Percentiles rank a stretch among this genome's conserved stretches.
These are phyloP conservation scores for Neolentinus lepideus DNA, from an alignment of 1,284 basidiomycete species.

Conservation along the genomic window DNA sequence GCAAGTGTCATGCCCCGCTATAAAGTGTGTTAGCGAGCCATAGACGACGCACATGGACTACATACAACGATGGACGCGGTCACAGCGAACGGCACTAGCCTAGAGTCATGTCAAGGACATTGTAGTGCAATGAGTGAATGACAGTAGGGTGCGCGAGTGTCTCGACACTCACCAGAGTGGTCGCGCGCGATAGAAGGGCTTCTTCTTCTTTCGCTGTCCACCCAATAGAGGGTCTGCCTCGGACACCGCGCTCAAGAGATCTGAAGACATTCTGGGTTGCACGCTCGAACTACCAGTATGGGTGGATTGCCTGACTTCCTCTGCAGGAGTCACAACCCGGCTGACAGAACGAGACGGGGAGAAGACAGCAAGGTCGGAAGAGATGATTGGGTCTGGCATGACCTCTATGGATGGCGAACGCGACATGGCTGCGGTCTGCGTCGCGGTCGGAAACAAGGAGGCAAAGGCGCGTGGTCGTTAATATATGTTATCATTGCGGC, in stretches of 20 bases:
- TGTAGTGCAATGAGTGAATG: neutral
- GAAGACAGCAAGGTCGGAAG: neutral
- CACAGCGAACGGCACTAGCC: slow-evolving; percentile 71
- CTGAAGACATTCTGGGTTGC: neutral
- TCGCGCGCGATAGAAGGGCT: slow-evolving; percentile 60
- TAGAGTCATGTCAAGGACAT: slow-evolving; percentile 19
- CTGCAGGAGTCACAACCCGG: neutral
- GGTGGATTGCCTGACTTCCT: neutral
- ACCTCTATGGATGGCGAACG: neutral
- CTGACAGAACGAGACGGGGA: neutral
- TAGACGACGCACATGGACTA: slow-evolving; percentile 10
- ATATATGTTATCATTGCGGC: no score
- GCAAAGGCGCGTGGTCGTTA: no score
- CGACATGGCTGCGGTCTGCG: neutral
- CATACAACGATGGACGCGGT: slow-evolving; percentile 57
- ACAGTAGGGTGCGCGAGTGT: slow-evolving; percentile 4
- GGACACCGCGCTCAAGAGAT: neutral
- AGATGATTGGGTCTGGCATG: neutral
- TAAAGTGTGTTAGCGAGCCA: slow-evolving; percentile 7
- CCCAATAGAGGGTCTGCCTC: slow-evolving; percentile 1
- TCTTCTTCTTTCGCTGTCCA: slow-evolving; percentile 24
- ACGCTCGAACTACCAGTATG: neutral
- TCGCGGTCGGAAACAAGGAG: neutral
- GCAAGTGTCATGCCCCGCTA: slow-evolving; percentile 77
- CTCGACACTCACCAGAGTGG: slow-evolving; percentile 44